phyloP scores from a whole-genome alignment of 1,284 basidiomycete species.

The Ustilago shanxiensis region DNA sequence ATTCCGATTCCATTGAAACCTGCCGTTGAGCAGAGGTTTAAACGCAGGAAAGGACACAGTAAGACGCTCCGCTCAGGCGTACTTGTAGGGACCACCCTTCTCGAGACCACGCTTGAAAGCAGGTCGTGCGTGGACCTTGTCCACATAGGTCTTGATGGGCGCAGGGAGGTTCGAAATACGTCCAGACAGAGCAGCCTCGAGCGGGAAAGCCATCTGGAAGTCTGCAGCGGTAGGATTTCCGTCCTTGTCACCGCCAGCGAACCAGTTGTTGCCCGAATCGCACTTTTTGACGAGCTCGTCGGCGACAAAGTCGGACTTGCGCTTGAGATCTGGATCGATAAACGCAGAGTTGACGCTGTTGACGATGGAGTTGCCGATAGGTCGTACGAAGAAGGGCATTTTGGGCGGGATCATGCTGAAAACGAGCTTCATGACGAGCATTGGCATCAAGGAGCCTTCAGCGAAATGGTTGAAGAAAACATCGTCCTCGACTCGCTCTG shows the following conservation, averaged over 20 bases:
- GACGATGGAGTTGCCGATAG: constrained; percentile 58
- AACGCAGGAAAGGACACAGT: background rate
- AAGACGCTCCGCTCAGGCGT: constrained; percentile 32
- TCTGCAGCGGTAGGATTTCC: constrained; percentile 67
- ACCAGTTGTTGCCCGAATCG: constrained; percentile 54
- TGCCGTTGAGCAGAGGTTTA: too few relatives aligned
- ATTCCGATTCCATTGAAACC: too few relatives aligned
- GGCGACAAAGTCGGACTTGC: constrained; percentile 51
- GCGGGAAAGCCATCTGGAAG: constrained; percentile 68
- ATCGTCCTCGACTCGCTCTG: constrained; percentile 58
- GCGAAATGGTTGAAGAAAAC: constrained; percentile 66
- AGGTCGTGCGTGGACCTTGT: constrained; percentile 60
- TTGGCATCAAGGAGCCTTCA: constrained; percentile 66
- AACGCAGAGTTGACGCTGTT: constrained; percentile 46
- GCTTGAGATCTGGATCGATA: constrained; percentile 60
- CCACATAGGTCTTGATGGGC: constrained; percentile 60
- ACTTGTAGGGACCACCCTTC: constrained; percentile 63
- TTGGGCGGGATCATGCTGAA: constrained; percentile 60
- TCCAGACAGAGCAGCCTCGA: constrained; percentile 60
- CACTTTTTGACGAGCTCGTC: constrained; percentile 53
- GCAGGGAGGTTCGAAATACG: constrained; percentile 50
- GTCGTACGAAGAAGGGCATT: constrained; percentile 66
- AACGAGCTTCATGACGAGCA: constrained; percentile 62
- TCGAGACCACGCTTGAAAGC: constrained; percentile 63
- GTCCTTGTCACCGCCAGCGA: constrained; percentile 67